Conservation (phyloP, 257 asterid species). For the Ligustrum vulgare region DNA sequence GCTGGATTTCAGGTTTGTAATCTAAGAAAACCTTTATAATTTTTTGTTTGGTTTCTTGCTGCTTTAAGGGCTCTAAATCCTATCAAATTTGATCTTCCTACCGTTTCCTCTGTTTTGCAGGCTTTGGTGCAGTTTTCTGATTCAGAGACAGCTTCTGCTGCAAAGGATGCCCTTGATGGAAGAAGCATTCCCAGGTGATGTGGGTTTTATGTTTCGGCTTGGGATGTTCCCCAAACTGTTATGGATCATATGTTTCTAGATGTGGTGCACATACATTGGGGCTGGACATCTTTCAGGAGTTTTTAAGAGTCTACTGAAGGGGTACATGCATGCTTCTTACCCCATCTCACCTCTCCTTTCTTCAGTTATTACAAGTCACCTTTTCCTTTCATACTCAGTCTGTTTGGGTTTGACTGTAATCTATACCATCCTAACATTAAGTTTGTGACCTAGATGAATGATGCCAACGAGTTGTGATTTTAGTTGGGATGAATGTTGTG, state of each 20-base stretch:
- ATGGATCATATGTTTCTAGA: constrained; percentile 43
- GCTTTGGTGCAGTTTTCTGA: constrained; percentile 95
- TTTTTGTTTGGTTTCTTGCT: not conserved
- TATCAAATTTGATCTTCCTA: not conserved
- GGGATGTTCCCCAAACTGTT: constrained; percentile 54
- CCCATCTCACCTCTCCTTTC: constrained; percentile 43
- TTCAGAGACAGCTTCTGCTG: constrained; percentile 81
- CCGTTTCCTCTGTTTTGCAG: constrained; percentile 34
- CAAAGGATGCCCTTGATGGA: constrained; percentile 94
- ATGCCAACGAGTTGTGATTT: constrained; percentile 9
- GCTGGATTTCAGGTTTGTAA: constrained; percentile 88
- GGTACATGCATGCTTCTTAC: constrained; percentile 67
- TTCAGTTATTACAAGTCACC: constrained; percentile 33
- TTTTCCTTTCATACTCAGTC: constrained; percentile 17
- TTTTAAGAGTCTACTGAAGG: constrained; percentile 49
- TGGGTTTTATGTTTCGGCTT: constrained; percentile 62
- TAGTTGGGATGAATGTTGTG: constrained; percentile 10
- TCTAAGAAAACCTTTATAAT: not conserved
- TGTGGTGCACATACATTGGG: constrained; percentile 53
- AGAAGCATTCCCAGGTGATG: constrained; percentile 98
- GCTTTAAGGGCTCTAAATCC: not conserved
- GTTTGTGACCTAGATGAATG: constrained; percentile 11
- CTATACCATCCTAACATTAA: not conserved
- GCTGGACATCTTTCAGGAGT: constrained; percentile 65
- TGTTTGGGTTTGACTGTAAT: not conserved